Percentiles rank a stretch among this genome's conserved stretches.
Evolutionary conservation across 352 stramenopile species (phyloP).

Genomic region (Globisporangium takayamanum): DNA sequence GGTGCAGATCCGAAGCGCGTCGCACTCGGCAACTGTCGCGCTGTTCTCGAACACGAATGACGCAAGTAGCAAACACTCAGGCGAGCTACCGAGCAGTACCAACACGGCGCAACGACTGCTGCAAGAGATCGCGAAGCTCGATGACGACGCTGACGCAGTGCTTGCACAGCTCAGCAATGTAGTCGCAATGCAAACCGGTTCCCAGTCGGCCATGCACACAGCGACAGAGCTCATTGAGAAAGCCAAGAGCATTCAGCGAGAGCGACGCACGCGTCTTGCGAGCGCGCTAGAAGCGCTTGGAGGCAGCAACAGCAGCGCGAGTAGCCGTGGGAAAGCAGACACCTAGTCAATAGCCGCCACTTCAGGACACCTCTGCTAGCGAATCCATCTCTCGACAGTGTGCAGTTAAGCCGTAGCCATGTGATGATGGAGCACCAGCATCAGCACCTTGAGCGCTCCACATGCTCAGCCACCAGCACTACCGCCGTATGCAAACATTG

Average conservation of each 20-base stretch:
- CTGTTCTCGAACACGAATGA: background rate
- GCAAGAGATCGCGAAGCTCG: constrained; percentile 5
- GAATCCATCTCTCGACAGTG: too few relatives aligned
- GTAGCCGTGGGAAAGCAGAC: background rate
- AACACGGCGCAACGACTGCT: background rate
- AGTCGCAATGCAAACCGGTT: background rate
- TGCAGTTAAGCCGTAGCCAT: too few relatives aligned
- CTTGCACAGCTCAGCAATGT: background rate
- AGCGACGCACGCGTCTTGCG: constrained; percentile 2
- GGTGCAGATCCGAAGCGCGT: background rate
- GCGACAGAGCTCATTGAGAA: constrained; percentile 3
- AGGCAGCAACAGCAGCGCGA: background rate
- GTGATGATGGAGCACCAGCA: too few relatives aligned
- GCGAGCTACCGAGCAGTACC: background rate
- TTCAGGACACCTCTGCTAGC: too few relatives aligned
- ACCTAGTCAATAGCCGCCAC: too few relatives aligned
- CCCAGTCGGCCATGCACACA: too few relatives aligned
- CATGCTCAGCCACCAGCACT: too few relatives aligned
- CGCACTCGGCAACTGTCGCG: background rate
- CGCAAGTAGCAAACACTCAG: background rate
- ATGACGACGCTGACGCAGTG: constrained; percentile 9
- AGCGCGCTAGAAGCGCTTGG: constrained; percentile 2
- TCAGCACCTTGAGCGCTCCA: too few relatives aligned
- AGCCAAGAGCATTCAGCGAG: background rate
- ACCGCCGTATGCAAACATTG: too few relatives aligned